Base-by-base conservation (phyloP, 495 filamentous ascomycete species). In the Penicillium bialowiezense region DNA sequence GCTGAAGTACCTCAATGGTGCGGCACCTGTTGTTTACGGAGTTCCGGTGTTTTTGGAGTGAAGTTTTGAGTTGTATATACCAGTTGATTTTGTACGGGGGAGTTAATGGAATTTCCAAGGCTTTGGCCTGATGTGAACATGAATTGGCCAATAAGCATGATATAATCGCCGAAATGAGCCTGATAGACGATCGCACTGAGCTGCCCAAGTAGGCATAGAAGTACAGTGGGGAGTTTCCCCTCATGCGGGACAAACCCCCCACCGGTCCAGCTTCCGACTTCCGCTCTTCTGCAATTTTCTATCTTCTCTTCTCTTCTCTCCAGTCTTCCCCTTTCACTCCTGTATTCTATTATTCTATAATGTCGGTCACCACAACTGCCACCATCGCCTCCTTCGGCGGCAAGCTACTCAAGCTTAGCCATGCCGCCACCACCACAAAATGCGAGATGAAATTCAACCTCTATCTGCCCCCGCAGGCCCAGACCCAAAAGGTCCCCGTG, bases 371-470 rank as follows among this genome's bases (percentile, higher is more conserved):
- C 61, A 93, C 87, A 52, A 95, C 86, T 69, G 87, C 90, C 14
- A 88, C 86, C 54, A 96, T 97, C 67, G 79, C 86, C 69, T 90
- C 84, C 62, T 97, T 97, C 71, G 91, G 91, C 64, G 93, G 93
- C 56, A 93, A 91, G 71, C 89, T 98, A 44, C 81, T 95, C 55
- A 97, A 97, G 72, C 85, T 97, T 21, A 81, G 81, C 58, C 93
- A 98, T 80, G 72, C 83, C 57, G 87, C 93, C 56, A 72, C 75
- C 37, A 77, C 81, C 52, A 80, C 77, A 29, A 75, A 75, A 50
- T 84, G 80, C 68, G 78, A 84, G 41, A 87, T 87, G 84, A 67
- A 60, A 40, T 78, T 86, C 69, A 86, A 87, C 68, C 75, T 87
- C 50, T 86, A 82, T 63, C 69, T 87, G 9, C 84, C 84, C 12